Base-by-base conservation (phyloP, 73 alveolate species). In the Blepharisma japonicum region DNA sequence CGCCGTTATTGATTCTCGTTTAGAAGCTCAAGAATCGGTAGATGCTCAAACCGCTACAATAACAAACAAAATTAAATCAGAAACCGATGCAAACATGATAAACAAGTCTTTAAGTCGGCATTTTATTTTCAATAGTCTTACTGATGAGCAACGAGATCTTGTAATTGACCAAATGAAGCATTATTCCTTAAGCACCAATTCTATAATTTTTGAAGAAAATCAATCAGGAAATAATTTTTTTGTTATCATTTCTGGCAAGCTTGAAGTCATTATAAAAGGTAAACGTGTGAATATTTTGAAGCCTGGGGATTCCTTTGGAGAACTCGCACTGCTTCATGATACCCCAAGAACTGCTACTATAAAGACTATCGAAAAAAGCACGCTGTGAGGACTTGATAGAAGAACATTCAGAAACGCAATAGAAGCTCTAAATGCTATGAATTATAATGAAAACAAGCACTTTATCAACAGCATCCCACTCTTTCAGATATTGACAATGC, bases 271-370 rank as follows among this genome's bases (percentile, higher is more conserved):
- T 20, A 38, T 61, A 25, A 61, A 61, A 11, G 14, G 21, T 4
- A 61, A 61, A 21, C 50, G 21, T 2, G 77, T 61, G 2, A 38
- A 11, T 11, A 61, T 38, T 61, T 25, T 79, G 39, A 79, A 85
- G 55, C 90, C 96, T 6, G 97, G 97, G 23, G 92, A 79, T 47
- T 90, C 96, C 50, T 94, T 94, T 88, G 99, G 99, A 49, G 99
- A 94, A 78, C 80, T 94, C 25, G 99, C 99, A 50, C 87, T 94
- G 45, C 89, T 94, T 55, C 93, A 94, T 80, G 91, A 94, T 84
- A 92, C 91, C 14, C 94, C 90, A 38, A 89, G 99, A 85, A 89
- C 98, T 14, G 98, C 98, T 20, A 74, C 98, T 20, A 84, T 94
- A 50, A 89, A 82, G 56, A 91, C 96, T 42, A 85, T 84, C 5